phyloP scores from a whole-genome alignment of 1,139 yeast genomes.

The Candida glucosophila region DNA sequence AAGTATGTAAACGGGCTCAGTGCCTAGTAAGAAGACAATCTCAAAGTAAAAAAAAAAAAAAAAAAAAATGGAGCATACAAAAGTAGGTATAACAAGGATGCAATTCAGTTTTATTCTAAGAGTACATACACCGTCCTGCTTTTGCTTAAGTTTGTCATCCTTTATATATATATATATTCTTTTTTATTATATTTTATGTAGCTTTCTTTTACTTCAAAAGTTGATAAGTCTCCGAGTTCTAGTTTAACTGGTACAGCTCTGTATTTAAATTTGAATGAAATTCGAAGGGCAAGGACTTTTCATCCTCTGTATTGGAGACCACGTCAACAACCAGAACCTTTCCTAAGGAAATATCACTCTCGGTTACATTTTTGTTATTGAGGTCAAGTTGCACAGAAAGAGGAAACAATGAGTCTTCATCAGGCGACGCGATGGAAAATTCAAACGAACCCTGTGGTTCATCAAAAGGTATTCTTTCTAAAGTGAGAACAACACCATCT shows the following conservation, averaged over 20 bases:
- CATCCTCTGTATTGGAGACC: slow-evolving; percentile 29
- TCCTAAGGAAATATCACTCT: slow-evolving; percentile 33
- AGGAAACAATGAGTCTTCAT: slow-evolving; percentile 87
- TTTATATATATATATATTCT: no score
- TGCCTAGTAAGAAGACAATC: no score
- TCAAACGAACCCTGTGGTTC: slow-evolving; percentile 71
- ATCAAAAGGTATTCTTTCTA: slow-evolving; percentile 40
- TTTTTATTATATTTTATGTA: no score
- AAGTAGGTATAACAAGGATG: no score
- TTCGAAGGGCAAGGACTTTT: slow-evolving; percentile 61
- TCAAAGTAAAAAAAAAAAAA: no score
- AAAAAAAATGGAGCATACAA: no score
- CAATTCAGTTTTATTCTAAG: no score
- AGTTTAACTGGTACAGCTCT: slow-evolving; percentile 61
- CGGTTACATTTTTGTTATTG: slow-evolving; percentile 25
- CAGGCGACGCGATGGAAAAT: slow-evolving; percentile 62
- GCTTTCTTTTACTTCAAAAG: no score
- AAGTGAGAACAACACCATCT: slow-evolving; percentile 51
- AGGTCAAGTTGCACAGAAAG: slow-evolving; percentile 52
- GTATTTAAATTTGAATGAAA: slow-evolving; percentile 52
- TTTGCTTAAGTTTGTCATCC: no score
- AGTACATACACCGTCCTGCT: no score
- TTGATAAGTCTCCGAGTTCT: no score
- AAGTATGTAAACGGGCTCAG: no score
- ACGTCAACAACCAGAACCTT: slow-evolving; percentile 35